Percentiles rank a stretch among this genome's conserved stretches.
Conservation (phyloP, 169 alveolate genomes). For the Plasmodium fragile region DNA sequence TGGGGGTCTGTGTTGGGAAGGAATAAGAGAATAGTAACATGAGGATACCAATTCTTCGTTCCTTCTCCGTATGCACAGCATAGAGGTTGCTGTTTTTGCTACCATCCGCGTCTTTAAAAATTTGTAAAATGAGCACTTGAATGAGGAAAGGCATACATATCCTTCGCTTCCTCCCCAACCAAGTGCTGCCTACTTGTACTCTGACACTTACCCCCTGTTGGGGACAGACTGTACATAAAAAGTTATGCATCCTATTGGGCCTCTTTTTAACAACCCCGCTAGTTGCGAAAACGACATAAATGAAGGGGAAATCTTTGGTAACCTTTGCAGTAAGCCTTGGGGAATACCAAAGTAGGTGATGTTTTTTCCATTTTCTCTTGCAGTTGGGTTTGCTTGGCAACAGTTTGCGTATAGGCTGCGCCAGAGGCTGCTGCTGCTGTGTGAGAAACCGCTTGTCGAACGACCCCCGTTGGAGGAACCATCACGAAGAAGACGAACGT, state of each 20-base stretch:
- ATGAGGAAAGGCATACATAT: not conserved
- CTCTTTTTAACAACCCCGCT: not conserved
- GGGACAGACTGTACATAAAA: not conserved
- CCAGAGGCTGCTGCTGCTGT: not conserved
- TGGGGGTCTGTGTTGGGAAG: not conserved
- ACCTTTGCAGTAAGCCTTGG: not conserved
- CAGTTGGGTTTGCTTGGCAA: not conserved
- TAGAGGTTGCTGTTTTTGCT: not conserved
- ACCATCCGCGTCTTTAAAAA: not conserved
- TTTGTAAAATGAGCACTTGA: not conserved
- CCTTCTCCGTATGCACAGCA: not conserved
- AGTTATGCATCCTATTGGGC: not conserved
- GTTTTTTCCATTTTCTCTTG: not conserved
- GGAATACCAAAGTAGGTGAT: not conserved
- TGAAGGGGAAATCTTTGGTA: not conserved
- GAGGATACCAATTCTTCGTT: not conserved
- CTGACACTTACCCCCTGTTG: not conserved
- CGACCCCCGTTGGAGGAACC: too few relatives aligned
- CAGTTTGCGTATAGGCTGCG: not conserved
- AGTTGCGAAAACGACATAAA: not conserved
- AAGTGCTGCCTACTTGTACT: not conserved
- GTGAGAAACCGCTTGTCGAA: not conserved
- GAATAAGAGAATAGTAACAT: not conserved
- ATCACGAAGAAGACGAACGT: not conserved
- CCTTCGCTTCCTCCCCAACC: not conserved